These are phyloP conservation scores for Angomonas ambiguus DNA, from an alignment of 208 protist genomes.

Conservation along the genomic window DNA sequence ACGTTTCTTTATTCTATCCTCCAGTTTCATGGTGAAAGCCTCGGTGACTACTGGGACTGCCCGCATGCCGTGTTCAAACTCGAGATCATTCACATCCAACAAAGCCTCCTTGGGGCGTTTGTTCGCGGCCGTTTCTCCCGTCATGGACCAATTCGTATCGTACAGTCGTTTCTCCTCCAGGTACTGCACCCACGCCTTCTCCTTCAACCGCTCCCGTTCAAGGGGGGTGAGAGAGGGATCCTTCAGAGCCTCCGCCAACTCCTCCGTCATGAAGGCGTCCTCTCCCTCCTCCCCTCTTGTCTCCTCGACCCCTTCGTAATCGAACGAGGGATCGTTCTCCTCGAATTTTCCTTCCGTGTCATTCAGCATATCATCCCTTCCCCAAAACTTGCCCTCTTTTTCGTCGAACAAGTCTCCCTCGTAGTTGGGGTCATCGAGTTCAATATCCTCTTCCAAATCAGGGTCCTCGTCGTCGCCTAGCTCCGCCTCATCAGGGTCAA, in stretches of 20 bases:
- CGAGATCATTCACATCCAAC: slow-evolving; percentile 72
- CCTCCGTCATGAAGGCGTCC: slow-evolving; percentile 40
- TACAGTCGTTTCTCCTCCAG: slow-evolving; percentile 82
- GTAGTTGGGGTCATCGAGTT: slow-evolving; percentile 50
- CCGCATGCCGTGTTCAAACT: slow-evolving; percentile 90
- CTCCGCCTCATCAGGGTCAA: slow-evolving; percentile 34
- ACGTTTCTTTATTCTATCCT: slow-evolving; percentile 86
- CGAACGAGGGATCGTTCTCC: slow-evolving; percentile 17
- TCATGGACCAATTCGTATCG: slow-evolving; percentile 78
- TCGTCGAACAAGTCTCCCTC: slow-evolving; percentile 22
- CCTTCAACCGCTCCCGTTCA: slow-evolving; percentile 64
- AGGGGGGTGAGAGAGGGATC: slow-evolving; percentile 66
- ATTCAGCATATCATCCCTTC: slow-evolving; percentile 42
- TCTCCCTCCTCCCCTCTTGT: slow-evolving; percentile 18
- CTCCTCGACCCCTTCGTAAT: neutral
- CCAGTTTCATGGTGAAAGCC: slow-evolving; percentile 73
- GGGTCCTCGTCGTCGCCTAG: slow-evolving; percentile 30
- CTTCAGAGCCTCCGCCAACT: slow-evolving; percentile 48
- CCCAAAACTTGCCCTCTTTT: slow-evolving; percentile 48
- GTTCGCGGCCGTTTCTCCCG: slow-evolving; percentile 66
- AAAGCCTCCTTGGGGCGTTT: slow-evolving; percentile 81
- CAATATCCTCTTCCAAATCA: slow-evolving; percentile 55
- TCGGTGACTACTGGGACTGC: slow-evolving; percentile 83
- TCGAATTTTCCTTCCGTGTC: slow-evolving; percentile 20
- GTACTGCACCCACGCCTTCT: slow-evolving; percentile 51